These are phyloP conservation scores for Zymoseptoria pseudotritici DNA, from an alignment of 2,329 filamentous ascomycete species.

Conservation along the genomic window DNA sequence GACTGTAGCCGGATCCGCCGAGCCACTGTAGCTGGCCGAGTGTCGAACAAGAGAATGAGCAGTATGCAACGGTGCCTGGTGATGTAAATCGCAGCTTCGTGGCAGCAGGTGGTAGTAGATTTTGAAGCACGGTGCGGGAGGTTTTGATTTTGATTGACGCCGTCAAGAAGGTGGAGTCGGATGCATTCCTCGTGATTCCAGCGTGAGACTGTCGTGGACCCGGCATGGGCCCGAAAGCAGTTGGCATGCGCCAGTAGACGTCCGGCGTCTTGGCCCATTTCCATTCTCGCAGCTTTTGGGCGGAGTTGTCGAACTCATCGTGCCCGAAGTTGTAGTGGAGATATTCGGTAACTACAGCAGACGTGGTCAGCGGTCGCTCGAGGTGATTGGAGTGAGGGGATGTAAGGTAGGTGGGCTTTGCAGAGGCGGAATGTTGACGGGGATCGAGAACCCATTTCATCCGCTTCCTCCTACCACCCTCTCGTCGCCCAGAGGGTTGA, in stretches of 20 bases:
- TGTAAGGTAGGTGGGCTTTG: no score
- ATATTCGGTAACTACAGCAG: slow-evolving; percentile 16
- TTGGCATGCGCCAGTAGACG: slow-evolving; percentile 32
- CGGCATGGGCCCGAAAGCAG: no score
- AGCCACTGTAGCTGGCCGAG: slow-evolving; percentile 52
- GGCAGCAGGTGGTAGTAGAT: slow-evolving; percentile 30
- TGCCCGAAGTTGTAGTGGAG: slow-evolving; percentile 26
- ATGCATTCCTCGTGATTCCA: slow-evolving; percentile 1
- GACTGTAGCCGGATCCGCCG: slow-evolving; percentile 51
- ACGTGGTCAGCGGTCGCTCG: background rate
- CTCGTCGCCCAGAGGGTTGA: no score
- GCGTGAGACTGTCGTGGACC: slow-evolving; percentile 32
- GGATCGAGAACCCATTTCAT: no score
- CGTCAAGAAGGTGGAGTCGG: slow-evolving; percentile 28
- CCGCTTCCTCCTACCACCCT: no score
- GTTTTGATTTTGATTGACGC: slow-evolving; percentile 36
- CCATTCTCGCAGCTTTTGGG: slow-evolving; percentile 45
- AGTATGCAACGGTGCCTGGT: slow-evolving; percentile 33
- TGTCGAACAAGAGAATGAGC: slow-evolving; percentile 33
- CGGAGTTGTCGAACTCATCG: slow-evolving; percentile 51
- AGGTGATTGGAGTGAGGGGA: background rate
- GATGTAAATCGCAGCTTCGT: slow-evolving; percentile 31
- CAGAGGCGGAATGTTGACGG: no score
- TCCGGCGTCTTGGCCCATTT: slow-evolving; percentile 38
- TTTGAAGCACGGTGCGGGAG: slow-evolving; percentile 35